Conservation (phyloP, 306 rosid species). For the Medicago lupulina region DNA sequence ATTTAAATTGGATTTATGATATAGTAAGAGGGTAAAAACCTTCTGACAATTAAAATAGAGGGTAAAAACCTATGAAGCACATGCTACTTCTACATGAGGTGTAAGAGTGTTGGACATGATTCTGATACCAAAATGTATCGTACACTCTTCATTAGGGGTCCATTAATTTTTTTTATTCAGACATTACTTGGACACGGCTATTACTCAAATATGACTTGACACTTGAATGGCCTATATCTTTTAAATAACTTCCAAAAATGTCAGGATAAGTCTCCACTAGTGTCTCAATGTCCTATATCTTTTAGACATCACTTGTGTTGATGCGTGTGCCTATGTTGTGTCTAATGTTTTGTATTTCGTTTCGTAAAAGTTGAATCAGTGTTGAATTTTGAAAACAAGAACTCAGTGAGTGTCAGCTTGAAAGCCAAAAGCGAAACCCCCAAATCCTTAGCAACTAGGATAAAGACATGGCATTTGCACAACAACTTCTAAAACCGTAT, state of each 20-base stretch:
- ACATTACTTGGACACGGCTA: not conserved
- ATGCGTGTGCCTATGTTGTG: not conserved
- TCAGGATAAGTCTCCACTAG: not conserved
- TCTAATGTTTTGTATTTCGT: not conserved
- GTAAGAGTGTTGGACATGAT: not conserved
- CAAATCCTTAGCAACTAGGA: constrained; percentile 6
- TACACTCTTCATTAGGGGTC: not conserved
- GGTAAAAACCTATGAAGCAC: not conserved
- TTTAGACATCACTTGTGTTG: not conserved
- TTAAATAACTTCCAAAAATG: not conserved
- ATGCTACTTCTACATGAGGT: not conserved
- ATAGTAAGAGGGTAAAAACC: not conserved
- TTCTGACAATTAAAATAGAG: too few species aligned
- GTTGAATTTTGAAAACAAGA: constrained; percentile 26
- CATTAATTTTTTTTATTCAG: not conserved
- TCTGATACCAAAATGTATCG: not conserved
- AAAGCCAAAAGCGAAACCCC: constrained; percentile 31
- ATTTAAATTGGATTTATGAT: constrained; percentile 4
- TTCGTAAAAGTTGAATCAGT: constrained; percentile 1
- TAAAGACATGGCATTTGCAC: constrained; percentile 4
- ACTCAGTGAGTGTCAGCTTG: not conserved
- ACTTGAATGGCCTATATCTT: too few species aligned
- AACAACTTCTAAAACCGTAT: constrained; percentile 38
- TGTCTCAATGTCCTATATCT: not conserved
- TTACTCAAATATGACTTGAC: not conserved